Evolutionary conservation across 257 asterid species (phyloP).

Genomic region (Solanum stenotomum): DNA sequence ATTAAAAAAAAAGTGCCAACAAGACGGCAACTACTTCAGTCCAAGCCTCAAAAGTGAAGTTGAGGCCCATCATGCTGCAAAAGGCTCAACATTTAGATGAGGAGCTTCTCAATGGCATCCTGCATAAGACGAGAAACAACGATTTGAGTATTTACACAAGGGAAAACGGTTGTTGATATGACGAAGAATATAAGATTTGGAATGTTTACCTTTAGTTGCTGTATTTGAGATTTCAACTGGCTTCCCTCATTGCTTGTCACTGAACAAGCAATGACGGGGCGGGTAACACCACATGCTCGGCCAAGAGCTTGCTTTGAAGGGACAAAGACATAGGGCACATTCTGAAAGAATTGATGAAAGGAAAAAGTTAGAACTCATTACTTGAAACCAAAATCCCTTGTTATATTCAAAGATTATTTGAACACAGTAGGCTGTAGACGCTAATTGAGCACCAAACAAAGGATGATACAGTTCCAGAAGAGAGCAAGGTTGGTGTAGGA

Average conservation of each 20-base stretch:
- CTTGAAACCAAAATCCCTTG: neutral
- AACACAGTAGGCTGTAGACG: neutral
- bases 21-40: slow-evolving; percentile 18
- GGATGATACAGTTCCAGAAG: neutral
- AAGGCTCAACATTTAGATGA: slow-evolving; percentile 16
- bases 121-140: neutral
- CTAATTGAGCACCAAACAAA: neutral
- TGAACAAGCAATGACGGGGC: slow-evolving; percentile 86
- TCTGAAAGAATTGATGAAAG: slow-evolving; percentile 12
- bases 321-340: slow-evolving; percentile 39
- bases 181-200: neutral
- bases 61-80: slow-evolving; percentile 33
- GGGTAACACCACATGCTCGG: slow-evolving; percentile 86
- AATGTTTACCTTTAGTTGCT: slow-evolving; percentile 55
- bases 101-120: slow-evolving; percentile 37
- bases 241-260: slow-evolving; percentile 86
- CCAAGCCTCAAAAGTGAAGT: slow-evolving; percentile 24
- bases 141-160: neutral
- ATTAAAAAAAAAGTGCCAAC: neutral
- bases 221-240: slow-evolving; percentile 84
- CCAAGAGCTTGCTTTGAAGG: slow-evolving; percentile 57
- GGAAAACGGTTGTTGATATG: neutral
- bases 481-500: neutral
- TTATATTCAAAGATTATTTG: neutral
- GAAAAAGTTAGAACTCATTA: neutral